phyloP scores from a whole-genome alignment of 2,329 filamentous ascomycete genomes.

The Thermomyces lanuginosus region DNA sequence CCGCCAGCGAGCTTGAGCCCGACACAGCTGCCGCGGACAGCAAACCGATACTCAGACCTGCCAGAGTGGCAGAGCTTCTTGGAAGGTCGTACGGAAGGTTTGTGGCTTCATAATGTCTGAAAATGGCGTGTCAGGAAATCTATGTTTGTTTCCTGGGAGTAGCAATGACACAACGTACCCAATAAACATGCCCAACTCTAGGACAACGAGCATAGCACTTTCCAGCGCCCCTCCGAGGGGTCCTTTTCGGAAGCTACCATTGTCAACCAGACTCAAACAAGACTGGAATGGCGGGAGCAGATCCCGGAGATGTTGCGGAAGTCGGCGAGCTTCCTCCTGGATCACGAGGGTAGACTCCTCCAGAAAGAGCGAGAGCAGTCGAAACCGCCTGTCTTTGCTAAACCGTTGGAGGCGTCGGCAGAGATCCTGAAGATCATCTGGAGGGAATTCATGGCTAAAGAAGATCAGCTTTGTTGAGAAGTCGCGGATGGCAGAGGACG shows the following conservation, averaged over 20 bases:
- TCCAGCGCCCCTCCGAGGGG: constrained; percentile 30
- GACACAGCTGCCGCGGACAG: constrained; percentile 29
- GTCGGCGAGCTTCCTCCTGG: constrained; percentile 21
- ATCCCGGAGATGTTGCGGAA: constrained; percentile 8
- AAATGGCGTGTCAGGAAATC: not conserved
- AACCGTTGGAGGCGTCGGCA: constrained; percentile 25
- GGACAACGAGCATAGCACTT: constrained; percentile 25
- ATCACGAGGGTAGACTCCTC: constrained; percentile 25
- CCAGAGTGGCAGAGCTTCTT: too few species aligned
- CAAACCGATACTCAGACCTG: constrained; percentile 32
- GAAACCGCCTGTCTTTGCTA: constrained; percentile 25
- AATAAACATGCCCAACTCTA: constrained; percentile 30
- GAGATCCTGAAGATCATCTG: constrained; percentile 27
- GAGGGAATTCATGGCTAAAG: constrained; percentile 35
- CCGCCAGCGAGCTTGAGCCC: constrained; percentile 22
- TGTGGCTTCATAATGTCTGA: too few species aligned
- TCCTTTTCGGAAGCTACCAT: constrained; percentile 22
- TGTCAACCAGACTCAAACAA: constrained; percentile 5
- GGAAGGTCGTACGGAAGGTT: too few species aligned
- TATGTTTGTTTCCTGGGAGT: too few species aligned
- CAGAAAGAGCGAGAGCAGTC: constrained; percentile 26
- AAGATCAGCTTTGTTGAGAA: too few species aligned
- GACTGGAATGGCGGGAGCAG: constrained; percentile 11
- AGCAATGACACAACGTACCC: constrained; percentile 18
- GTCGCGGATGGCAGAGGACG: too few species aligned